phyloP scores from a whole-genome alignment of 768 basidiomycete species.

The Boletus sp. region DNA sequence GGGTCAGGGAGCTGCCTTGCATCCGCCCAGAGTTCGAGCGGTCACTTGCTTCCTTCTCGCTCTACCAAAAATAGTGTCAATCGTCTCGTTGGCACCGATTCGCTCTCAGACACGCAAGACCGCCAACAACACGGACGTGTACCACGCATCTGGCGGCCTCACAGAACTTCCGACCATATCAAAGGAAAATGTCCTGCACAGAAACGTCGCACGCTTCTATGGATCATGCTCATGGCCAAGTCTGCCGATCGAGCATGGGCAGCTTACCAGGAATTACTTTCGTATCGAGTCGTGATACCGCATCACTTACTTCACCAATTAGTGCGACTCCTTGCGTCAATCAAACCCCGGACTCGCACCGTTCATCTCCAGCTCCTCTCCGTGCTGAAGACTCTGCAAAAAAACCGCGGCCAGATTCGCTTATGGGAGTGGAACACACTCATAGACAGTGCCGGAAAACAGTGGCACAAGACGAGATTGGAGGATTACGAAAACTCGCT shows the following conservation, averaged over 20 bases:
- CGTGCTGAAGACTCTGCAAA: slow-evolving; percentile 56
- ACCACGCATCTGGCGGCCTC: neutral
- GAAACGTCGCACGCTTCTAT: slow-evolving; percentile 24
- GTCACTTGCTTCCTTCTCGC: neutral
- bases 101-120: slow-evolving; percentile 5
- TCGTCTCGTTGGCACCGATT: slow-evolving; percentile 6
- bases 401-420: slow-evolving; percentile 51
- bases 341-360: slow-evolving; percentile 53
- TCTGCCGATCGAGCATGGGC: slow-evolving; percentile 39
- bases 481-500: slow-evolving; percentile 61
- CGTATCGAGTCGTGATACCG: slow-evolving; percentile 25
- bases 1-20: neutral
- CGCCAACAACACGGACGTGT: neutral
- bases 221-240: slow-evolving; percentile 33
- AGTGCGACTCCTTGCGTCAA: slow-evolving; percentile 51
- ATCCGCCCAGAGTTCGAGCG: neutral
- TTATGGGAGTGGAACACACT: slow-evolving; percentile 77
- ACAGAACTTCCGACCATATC: neutral
- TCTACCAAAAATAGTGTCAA: neutral
- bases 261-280: slow-evolving; percentile 39
- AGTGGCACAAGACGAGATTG: slow-evolving; percentile 54
- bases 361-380: slow-evolving; percentile 65
- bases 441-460: slow-evolving; percentile 63
- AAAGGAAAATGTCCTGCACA: slow-evolving; percentile 19
- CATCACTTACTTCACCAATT: slow-evolving; percentile 56